Evolutionary conservation across 2,329 filamentous ascomycete genomes (phyloP), one percentile per base, ranked within the genome.

Genomic region (Calcarisporium arbuscula): DNA sequence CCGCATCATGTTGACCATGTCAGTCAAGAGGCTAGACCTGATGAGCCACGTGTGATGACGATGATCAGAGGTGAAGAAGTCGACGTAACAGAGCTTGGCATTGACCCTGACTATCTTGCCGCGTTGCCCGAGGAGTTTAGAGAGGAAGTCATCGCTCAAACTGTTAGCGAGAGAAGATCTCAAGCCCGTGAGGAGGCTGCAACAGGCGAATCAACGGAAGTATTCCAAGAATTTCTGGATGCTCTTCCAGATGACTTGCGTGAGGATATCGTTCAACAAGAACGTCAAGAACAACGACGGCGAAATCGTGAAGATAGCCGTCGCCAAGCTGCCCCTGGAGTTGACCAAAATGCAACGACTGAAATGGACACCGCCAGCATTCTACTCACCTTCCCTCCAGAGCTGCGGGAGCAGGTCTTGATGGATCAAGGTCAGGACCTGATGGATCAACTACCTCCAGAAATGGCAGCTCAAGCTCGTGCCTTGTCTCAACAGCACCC

Each of bases 71-170:
- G 89, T 18, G 83, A 85, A 43, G 80, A 92, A 50, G 77, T 94
- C 34, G 92, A 98, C 56, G 92, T 98, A 31, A 98, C 92, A 0
- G 85, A 86, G 41, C 72, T 98, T 42, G 89, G 90, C 31, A 96
- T 98, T 48, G 92, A 98, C 54, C 77, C 84, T 12, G 89, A 94
- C 37, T 98, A 95, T 59, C 76, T 98, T 6, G 86, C 92, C 39
- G 94, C 90, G n/a, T 67, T 98, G n/a, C 92, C 92, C 1, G 92
- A 98, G 49, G 94, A 98, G 41, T 80, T 96, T 53, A 77, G 92
- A 29, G 90, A 96, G 58, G 92, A 98, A 56, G 92, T 98, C 31
- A 85, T 98, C 45, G 87, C 94, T 57, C 81, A 89, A 42, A 88
- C 94, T 39, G 76, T 95, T 43, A 87, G 85, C 34, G 80, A 86